phyloP scores from a whole-genome alignment of 2,329 filamentous ascomycete species.

The Penicillium sp. region DNA sequence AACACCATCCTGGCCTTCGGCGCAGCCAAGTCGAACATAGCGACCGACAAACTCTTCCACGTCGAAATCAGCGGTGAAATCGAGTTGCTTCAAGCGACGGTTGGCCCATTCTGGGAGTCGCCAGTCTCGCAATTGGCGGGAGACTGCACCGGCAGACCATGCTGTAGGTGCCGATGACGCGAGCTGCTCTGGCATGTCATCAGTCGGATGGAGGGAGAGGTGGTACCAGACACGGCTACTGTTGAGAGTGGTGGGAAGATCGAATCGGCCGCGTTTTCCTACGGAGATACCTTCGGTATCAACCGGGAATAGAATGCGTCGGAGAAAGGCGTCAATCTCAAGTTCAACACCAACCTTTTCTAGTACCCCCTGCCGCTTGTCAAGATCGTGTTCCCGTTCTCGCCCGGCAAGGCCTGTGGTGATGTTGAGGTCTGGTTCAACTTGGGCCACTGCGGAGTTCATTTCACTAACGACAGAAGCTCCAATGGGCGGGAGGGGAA shows the following conservation, averaged over 20 bases:
- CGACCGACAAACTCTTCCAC: slow-evolving; percentile 85
- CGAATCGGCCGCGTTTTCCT: slow-evolving; percentile 74
- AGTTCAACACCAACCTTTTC: slow-evolving; percentile 84
- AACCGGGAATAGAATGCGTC: slow-evolving; percentile 75
- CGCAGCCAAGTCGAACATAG: slow-evolving; percentile 80
- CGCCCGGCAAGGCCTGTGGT: slow-evolving; percentile 65
- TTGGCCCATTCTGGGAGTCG: slow-evolving; percentile 96
- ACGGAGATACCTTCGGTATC: slow-evolving; percentile 76
- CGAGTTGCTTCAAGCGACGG: slow-evolving; percentile 81
- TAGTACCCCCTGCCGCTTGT: slow-evolving; percentile 77
- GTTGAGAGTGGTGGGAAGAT: slow-evolving; percentile 70
- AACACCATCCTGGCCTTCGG: slow-evolving; percentile 86
- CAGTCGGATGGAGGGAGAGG: slow-evolving; percentile 84
- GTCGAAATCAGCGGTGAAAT: slow-evolving; percentile 97
- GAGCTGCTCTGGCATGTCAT: slow-evolving; percentile 74
- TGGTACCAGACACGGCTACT: slow-evolving; percentile 96
- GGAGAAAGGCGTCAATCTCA: slow-evolving; percentile 79
- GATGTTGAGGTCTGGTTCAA: slow-evolving; percentile 76
- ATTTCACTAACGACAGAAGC: slow-evolving; percentile 85
- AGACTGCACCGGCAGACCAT: slow-evolving; percentile 92
- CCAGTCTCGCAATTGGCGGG: slow-evolving; percentile 89
- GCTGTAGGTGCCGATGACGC: slow-evolving; percentile 67
- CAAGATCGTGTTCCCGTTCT: slow-evolving; percentile 74
- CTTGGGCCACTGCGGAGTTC: slow-evolving; percentile 74
- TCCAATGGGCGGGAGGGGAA: slow-evolving; percentile 71